A percentile compares a stretch with the other conserved stretches of the same genome.
phyloP scores from a whole-genome alignment of 805 yeast genomes.

The Candida silvicultrix region DNA sequence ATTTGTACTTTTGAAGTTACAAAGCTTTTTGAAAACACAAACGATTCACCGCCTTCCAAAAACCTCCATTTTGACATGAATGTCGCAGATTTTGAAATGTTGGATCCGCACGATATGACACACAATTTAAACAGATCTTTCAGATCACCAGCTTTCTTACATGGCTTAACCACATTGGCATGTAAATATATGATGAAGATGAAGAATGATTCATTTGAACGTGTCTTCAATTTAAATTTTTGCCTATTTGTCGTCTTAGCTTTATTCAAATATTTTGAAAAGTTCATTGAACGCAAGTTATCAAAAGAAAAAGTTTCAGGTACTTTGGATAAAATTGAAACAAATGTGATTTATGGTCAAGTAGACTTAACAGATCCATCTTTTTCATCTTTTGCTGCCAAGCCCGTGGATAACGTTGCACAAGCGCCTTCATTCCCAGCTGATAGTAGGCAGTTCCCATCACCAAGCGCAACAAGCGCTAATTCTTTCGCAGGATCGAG shows the following conservation, averaged over 20 bases:
- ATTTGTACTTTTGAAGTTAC: background rate
- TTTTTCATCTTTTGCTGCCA: background rate
- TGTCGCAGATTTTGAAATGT: slow-evolving; percentile 12
- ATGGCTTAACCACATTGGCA: slow-evolving; percentile 7
- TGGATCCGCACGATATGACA: slow-evolving; percentile 4
- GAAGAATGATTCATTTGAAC: slow-evolving; percentile 10
- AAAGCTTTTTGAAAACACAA: background rate
- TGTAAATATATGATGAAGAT: slow-evolving; percentile 9
- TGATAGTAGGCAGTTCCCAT: background rate
- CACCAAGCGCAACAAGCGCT: background rate
- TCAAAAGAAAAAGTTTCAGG: slow-evolving; percentile 5
- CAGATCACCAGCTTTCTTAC: slow-evolving; percentile 8
- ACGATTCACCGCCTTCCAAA: background rate
- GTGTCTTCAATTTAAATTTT: slow-evolving; percentile 9
- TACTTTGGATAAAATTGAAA: background rate
- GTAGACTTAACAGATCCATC: background rate
- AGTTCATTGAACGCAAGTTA: slow-evolving; percentile 3
- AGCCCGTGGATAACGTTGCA: background rate
- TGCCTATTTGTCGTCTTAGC: slow-evolving; percentile 8
- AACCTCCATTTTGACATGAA: background rate
- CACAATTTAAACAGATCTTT: slow-evolving; percentile 4
- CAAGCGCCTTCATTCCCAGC: background rate
- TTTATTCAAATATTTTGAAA: slow-evolving; percentile 9
- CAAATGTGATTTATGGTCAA: background rate
- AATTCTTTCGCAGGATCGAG: background rate